Percentiles rank a stretch among this genome's conserved stretches.
These are phyloP conservation scores for Favolaschia claudopus DNA, from an alignment of 768 basidiomycete genomes.

Conservation along the genomic window DNA sequence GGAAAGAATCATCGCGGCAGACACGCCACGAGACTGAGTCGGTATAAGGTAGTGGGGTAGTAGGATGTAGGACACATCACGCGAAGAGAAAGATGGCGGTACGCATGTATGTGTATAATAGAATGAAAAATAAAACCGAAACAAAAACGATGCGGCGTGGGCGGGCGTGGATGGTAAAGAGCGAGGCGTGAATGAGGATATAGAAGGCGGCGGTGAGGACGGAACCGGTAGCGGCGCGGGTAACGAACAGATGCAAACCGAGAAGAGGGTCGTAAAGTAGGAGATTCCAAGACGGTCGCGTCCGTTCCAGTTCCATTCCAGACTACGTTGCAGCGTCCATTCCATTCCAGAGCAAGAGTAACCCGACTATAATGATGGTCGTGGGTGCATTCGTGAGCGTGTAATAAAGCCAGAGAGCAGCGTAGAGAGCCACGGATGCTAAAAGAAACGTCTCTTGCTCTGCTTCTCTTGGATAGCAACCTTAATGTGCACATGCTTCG, in stretches of 20 bases:
- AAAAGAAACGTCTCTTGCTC: slow-evolving; percentile 80
- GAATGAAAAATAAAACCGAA: too few relatives aligned
- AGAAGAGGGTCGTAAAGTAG: not conserved
- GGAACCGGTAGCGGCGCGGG: not conserved
- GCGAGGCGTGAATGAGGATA: slow-evolving; percentile 13
- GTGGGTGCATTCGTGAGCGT: too few relatives aligned
- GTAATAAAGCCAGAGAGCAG: too few relatives aligned
- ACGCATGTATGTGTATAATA: slow-evolving; percentile 23
- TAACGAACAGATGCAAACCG: slow-evolving; percentile 9
- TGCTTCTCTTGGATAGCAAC: slow-evolving; percentile 77
- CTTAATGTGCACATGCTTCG: slow-evolving; percentile 76
- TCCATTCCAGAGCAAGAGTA: too few relatives aligned
- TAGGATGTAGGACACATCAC: slow-evolving; percentile 20
- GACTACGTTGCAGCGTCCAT: slow-evolving; percentile 1
- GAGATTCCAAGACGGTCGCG: not conserved
- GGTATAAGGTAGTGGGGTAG: slow-evolving; percentile 19
- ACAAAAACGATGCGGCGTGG: too few relatives aligned
- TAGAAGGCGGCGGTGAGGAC: slow-evolving; percentile 20
- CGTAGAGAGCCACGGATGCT: too few relatives aligned
- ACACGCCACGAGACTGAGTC: not conserved
- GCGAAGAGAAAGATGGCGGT: slow-evolving; percentile 10
- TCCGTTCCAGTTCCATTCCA: slow-evolving; percentile 16
- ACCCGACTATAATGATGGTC: too few relatives aligned
- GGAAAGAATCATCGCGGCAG: not conserved
- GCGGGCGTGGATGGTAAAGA: too few relatives aligned